Evolutionary conservation across 2,329 filamentous ascomycete species (phyloP), one percentile per base, ranked within the genome.

Genomic region (Sphaerulina musiva): DNA sequence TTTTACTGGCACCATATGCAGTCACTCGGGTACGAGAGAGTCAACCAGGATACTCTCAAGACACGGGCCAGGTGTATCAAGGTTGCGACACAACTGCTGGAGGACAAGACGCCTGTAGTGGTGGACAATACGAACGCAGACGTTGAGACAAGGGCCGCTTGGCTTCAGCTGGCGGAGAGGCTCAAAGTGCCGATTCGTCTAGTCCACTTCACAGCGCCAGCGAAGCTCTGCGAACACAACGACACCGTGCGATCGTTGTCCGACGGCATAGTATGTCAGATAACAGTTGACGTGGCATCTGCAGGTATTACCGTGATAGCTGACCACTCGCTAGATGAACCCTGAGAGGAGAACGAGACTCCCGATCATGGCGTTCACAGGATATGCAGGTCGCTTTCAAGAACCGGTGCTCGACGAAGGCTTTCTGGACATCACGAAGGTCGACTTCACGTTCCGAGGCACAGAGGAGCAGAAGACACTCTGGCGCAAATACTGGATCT

Each of bases 71-170:
- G 77, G 69, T 84, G 81, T 69, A 72, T 96, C 56, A 87, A 89
- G 70, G 81, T 80, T 23, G 89, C 91, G 11, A 78, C 75, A 47
- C 80, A 86, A 44, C 72, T 80, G 45, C 74, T 97, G 41, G 70
- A 77, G 40, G 83, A 85, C 1, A 32, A 32, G 11, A 77, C 77
- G 20, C 87, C 87, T 2, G 82, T 95, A 3, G 89, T 79, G 26
- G 79, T 97, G 55, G 93, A 98, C 71, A 97, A 95, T 70, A 97
- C 93, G n/a, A 98, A 98, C 68, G 82, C 91, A 31, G 87, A 95
- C 72, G 69, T 77, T 9, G 85, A 88, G 49, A 89, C 85, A 23
- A 80, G 93, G 60, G 78, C 80, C n/a, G 74, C 87, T 56, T 97
- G 92, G 92, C 72, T 89, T 32, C 75, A 81, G 26, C 72, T 97